Conservation (phyloP, 2,329 filamentous ascomycete genomes). For the Stemphylium beticola region DNA sequence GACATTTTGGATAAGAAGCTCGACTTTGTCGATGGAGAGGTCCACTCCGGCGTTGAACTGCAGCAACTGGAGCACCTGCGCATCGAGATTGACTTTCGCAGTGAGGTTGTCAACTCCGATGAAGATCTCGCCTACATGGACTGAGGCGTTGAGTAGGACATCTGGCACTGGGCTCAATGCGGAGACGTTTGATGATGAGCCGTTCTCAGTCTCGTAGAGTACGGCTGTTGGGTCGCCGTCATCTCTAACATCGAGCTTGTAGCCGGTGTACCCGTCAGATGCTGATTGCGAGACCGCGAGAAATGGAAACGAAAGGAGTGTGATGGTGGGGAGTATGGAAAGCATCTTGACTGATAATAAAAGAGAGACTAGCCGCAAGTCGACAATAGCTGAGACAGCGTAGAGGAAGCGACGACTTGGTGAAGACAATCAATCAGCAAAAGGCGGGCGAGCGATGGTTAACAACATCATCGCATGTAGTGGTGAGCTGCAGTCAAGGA, state of each 20-base stretch:
- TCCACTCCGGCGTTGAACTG: constrained; percentile 68
- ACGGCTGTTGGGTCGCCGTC: constrained; percentile 59
- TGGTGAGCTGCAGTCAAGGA: constrained; percentile 30
- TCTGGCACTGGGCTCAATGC: constrained; percentile 59
- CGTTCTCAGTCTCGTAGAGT: constrained; percentile 62
- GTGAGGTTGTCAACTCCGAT: constrained; percentile 66
- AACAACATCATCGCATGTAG: constrained; percentile 25
- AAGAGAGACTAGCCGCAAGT: constrained; percentile 33
- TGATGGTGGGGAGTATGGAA: constrained; percentile 32
- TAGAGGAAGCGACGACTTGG: constrained; percentile 23
- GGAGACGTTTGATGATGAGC: constrained; percentile 51
- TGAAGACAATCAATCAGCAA: constrained; percentile 15
- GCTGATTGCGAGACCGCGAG: constrained; percentile 43
- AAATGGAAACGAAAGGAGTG: constrained; percentile 44
- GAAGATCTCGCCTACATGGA: constrained; percentile 64
- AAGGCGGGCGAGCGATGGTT: constrained; percentile 16
- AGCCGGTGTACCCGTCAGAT: constrained; percentile 61
- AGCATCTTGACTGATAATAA: constrained; percentile 27
- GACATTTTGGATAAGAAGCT: constrained; percentile 64
- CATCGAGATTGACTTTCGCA: constrained; percentile 66
- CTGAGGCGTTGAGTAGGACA: constrained; percentile 65
- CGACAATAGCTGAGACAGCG: constrained; percentile 22
- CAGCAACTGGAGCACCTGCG: constrained; percentile 64
- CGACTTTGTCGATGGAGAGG: constrained; percentile 63
- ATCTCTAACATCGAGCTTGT: constrained; percentile 56